A percentile compares a stretch with the other conserved stretches of the same genome.
Conservation (phyloP, 2,329 filamentous ascomycete genomes). For the Trichoderma arundinaceum region DNA sequence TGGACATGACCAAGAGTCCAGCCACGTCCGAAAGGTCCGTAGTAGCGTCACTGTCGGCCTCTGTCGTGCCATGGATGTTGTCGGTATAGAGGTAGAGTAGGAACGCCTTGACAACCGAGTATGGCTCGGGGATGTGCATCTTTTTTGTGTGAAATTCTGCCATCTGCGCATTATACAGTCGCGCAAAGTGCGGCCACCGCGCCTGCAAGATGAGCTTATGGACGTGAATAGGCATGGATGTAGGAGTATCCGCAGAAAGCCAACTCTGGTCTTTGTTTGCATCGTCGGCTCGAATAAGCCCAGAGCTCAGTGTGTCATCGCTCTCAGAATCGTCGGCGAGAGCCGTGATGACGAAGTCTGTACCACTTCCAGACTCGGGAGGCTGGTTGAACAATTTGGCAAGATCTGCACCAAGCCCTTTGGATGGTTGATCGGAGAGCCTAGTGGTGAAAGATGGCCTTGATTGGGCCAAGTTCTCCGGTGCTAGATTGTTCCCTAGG, state of each 20-base stretch:
- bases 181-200: conserved; percentile 94
- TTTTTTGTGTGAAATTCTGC: conserved; percentile 95
- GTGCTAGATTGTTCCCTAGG: conserved; percentile 74
- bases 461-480: conserved; percentile 58
- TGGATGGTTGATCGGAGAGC: conserved; percentile 60
- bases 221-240: conserved; percentile 87
- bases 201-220: conserved; percentile 94
- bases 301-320: conserved; percentile 64
- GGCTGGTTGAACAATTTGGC: conserved; percentile 85
- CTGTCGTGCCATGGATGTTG: conserved; percentile 68
- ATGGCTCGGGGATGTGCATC: conserved; percentile 97
- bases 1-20: conserved; percentile 94
- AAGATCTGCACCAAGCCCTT: conserved; percentile 81
- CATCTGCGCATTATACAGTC: conserved; percentile 93
- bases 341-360: conserved; percentile 91
- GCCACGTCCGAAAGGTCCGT: conserved; percentile 83
- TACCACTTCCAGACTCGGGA: conserved; percentile 82
- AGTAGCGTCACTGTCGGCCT: conserved; percentile 71
- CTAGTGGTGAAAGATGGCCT: conserved; percentile 56
- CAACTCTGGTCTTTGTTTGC: conserved; percentile 56
- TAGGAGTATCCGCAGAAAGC: conserved; percentile 66
- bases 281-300: conserved; percentile 54
- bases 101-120: conserved; percentile 91
- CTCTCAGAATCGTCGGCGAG: conserved; percentile 77
- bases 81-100: conserved; percentile 97